phyloP scores from a whole-genome alignment of 805 yeast genomes.

The Komagataella ulmi region DNA sequence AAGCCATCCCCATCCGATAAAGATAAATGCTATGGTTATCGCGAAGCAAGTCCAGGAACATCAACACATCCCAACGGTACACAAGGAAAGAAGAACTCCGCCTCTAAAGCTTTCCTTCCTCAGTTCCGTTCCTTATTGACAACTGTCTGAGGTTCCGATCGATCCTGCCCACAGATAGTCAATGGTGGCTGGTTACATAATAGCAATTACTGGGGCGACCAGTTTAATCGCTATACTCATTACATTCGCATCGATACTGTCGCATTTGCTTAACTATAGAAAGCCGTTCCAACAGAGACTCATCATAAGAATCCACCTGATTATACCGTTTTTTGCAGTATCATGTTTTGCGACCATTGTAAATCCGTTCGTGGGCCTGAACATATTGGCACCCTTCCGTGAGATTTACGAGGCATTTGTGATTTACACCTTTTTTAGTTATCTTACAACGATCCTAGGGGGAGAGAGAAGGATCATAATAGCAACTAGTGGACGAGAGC shows the following conservation, averaged over 20 bases:
- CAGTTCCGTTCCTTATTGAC: not conserved
- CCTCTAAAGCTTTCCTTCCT: not conserved
- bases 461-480: constrained; percentile 84
- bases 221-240: constrained; percentile 19
- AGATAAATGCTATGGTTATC: not conserved
- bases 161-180: not conserved
- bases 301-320: constrained; percentile 65
- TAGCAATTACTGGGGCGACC: constrained; percentile 11
- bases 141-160: not conserved
- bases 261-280: constrained; percentile 62
- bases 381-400: constrained; percentile 55
- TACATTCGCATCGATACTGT: constrained; percentile 29
- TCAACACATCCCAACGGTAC: not conserved
- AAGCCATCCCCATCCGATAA: not conserved
- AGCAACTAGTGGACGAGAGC: constrained; percentile 54
- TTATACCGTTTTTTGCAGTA: constrained; percentile 71
- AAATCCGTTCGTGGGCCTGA: constrained; percentile 26
- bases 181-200: constrained; percentile 4
- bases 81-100: not conserved
- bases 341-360: constrained; percentile 50
- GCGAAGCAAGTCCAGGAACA: constrained; percentile 1
- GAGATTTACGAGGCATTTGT: constrained; percentile 96
- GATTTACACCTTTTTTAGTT: constrained; percentile 80
- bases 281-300: constrained; percentile 83
- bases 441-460: constrained; percentile 73